Evolutionary conservation across 2,329 filamentous ascomycete species (phyloP), one percentile per base, ranked within the genome.

Genomic region (Albifimbria verrucaria): DNA sequence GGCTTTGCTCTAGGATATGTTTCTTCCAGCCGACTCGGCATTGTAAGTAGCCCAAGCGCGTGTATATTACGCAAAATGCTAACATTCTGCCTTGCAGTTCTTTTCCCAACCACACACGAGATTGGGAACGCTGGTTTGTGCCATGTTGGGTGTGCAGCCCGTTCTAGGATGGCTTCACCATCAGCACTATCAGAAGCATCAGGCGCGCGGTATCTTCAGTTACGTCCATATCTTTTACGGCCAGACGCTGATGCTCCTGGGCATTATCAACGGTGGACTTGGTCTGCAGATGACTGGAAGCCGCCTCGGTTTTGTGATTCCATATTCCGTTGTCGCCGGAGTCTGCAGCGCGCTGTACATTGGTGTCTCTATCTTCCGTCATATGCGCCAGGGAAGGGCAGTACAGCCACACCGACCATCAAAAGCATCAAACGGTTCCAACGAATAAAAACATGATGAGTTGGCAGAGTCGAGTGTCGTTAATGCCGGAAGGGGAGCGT

Each of bases 201-300:
- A 75, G 50, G 44, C 61, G 23, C 80, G 84, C 32, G 78, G 78
- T 7, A 17, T 72, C 41, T 63, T 85, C 55, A 83, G 81, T 57
- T 68, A 85, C 57, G 63, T 72, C 1, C 85, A 88, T 62, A 79
- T 86, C 58, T 87, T 82, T 82, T 84, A 78, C 60, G 85, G 85
- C 12, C 77, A 85, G 18, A 60, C 71, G 2, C 65, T 87, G 43
- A 80, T 88, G 57, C 52, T 80, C 18, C 63, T 87, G 3, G 85
- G 82, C 23, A 73, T 87, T 44, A 65, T 87, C 59, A 88, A 88
- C 60, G 85, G 85, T 52, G 85, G 84, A 0, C 66, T 88, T 4
- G 85, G 85, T 3, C 69, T 88, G 24, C 56, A 77, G 57, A 70
- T 85, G 17, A 73, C 79, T 1, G 56, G 59, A 17, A 73, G 76